Conservation (phyloP, 306 rosid genomes). For the Medicago truncatula region MtrunA17r5.0-ANR NC_053049.1:47588001-47588500, state of each 20-base stretch:
- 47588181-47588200: constrained; percentile 33
- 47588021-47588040: constrained; percentile 14
- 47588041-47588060: constrained; percentile 8
- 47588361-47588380: constrained; percentile 72
- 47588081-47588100: constrained; percentile 1
- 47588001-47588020: constrained; percentile 15
- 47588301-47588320: constrained; percentile 59
- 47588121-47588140: not conserved
- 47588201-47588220: constrained; percentile 12
- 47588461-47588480: constrained; percentile 25
- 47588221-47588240: constrained; percentile 10
- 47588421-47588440: constrained; percentile 90
- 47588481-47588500: constrained; percentile 11
- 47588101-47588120: constrained; percentile 17
- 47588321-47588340: constrained; percentile 72
- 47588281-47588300: constrained; percentile 39
- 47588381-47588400: constrained; percentile 72
- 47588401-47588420: constrained; percentile 63
- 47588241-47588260: constrained; percentile 25
- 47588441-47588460: constrained; percentile 65
- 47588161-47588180: not conserved
- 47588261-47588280: constrained; percentile 18
- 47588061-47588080: not conserved
- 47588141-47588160: constrained; percentile 15
- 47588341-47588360: constrained; percentile 75